Percentiles rank a stretch among this genome's conserved stretches.
These are phyloP conservation scores for Coprinopsis marcescibilis DNA, from an alignment of 768 basidiomycete species.

Conservation along the genomic window DNA sequence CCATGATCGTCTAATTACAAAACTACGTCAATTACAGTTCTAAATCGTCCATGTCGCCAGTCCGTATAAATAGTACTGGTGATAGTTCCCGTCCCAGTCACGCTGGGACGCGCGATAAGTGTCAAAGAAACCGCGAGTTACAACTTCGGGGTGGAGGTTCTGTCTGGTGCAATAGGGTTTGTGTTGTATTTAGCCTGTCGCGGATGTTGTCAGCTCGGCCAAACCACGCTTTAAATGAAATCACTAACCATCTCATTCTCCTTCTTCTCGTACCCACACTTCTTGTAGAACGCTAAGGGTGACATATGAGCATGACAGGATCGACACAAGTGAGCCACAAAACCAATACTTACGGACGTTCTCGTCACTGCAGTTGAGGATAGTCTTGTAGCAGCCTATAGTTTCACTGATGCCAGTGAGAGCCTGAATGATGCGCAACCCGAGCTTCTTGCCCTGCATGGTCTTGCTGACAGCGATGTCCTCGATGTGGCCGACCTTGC, in stretches of 20 bases:
- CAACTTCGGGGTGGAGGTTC: constrained; percentile 6
- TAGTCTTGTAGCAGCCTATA: constrained; percentile 90
- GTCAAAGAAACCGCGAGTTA: background rate
- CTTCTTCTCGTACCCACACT: constrained; percentile 89
- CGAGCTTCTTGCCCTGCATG: constrained; percentile 90
- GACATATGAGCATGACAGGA: constrained; percentile 6
- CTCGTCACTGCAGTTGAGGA: constrained; percentile 86
- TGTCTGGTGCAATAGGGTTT: background rate
- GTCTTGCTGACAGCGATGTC: constrained; percentile 90
- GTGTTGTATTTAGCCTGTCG: constrained; percentile 11
- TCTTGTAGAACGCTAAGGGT: constrained; percentile 86
- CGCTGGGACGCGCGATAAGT: background rate
- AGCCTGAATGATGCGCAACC: constrained; percentile 80
- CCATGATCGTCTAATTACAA: no score
- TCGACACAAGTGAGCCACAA: constrained; percentile 5
- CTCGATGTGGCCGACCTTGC: constrained; percentile 91
- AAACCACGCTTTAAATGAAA: background rate
- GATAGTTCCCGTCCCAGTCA: no score
- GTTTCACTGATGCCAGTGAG: constrained; percentile 79
- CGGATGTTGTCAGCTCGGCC: background rate
- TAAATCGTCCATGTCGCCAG: no score
- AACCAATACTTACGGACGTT: constrained; percentile 75
- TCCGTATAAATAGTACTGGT: no score
- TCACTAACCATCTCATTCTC: constrained; percentile 85
- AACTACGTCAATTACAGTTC: no score